Conservation (phyloP, 2,329 filamentous ascomycete species). For the Arthrobotrys musiformis region DNA sequence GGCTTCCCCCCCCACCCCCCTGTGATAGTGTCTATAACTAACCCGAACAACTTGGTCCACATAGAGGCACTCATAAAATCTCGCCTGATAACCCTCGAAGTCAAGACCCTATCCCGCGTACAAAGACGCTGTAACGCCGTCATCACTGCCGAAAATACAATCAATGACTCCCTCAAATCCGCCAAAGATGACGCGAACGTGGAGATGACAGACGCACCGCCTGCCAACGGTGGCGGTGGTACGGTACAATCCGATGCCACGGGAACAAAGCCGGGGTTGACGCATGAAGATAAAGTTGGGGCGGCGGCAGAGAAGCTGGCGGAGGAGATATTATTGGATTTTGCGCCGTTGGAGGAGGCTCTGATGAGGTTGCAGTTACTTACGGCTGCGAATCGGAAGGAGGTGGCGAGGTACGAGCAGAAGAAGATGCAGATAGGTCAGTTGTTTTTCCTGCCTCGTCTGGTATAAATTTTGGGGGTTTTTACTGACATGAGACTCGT, state of each 20-base stretch:
- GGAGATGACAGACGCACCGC: conserved; percentile 33
- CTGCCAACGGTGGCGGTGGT: not conserved
- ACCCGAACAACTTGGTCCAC: not conserved
- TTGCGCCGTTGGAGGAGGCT: conserved; percentile 57
- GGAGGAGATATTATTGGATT: conserved; percentile 59
- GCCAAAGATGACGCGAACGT: conserved; percentile 36
- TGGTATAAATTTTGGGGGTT: not conserved
- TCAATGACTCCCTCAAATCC: conserved; percentile 33
- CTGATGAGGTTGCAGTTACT: conserved; percentile 59
- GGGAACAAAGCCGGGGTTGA: conserved; percentile 9
- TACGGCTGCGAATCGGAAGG: conserved; percentile 57
- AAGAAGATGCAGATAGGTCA: conserved; percentile 57
- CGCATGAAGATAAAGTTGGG: conserved; percentile 31
- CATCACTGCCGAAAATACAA: conserved; percentile 37
- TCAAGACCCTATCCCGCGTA: conserved; percentile 58
- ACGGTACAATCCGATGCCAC: not conserved
- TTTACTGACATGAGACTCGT: too few species aligned
- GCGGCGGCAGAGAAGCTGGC: conserved; percentile 46
- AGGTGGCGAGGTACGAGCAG: conserved; percentile 59
- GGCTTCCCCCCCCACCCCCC: not conserved
- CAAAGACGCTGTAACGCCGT: conserved; percentile 57
- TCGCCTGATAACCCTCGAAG: conserved; percentile 59
- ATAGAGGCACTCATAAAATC: conserved; percentile 59
- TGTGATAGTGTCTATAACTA: not conserved
- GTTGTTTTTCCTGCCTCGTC: not conserved